phyloP scores from a whole-genome alignment of 768 basidiomycete genomes.

The Suillus fuscotomentosus region DNA sequence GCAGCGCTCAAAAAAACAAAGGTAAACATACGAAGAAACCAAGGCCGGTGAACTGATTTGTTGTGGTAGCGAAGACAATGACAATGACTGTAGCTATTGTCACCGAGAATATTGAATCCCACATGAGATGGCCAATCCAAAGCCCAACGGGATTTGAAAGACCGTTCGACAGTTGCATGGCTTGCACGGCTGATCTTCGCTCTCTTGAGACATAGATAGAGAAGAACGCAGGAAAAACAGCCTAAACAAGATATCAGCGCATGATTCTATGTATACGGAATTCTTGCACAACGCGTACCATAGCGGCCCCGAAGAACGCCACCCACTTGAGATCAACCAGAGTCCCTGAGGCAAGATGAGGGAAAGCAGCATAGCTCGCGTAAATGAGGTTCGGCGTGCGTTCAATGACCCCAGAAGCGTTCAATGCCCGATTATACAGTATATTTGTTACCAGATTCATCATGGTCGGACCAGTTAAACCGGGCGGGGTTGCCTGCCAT shows the following conservation, averaged over 20 bases:
- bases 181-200: slow-evolving; percentile 65
- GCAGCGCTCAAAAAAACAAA: neutral
- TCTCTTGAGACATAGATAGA: slow-evolving; percentile 76
- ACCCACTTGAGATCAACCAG: slow-evolving; percentile 70
- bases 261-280: neutral
- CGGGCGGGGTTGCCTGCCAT: slow-evolving; percentile 68
- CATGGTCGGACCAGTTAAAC: slow-evolving; percentile 55
- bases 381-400: slow-evolving; percentile 50
- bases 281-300: slow-evolving; percentile 43
- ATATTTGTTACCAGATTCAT: slow-evolving; percentile 70
- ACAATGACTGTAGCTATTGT: slow-evolving; percentile 63
- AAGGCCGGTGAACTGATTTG: slow-evolving; percentile 66
- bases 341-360: slow-evolving; percentile 52
- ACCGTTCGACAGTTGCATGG: slow-evolving; percentile 82
- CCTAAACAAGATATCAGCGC: slow-evolving; percentile 32
- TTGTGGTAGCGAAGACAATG: slow-evolving; percentile 55
- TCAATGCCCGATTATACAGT: slow-evolving; percentile 61
- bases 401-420: slow-evolving; percentile 40
- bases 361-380: slow-evolving; percentile 58
- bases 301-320: slow-evolving; percentile 68
- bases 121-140: slow-evolving; percentile 78
- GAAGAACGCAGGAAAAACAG: slow-evolving; percentile 81
- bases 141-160: slow-evolving; percentile 65
- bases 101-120: slow-evolving; percentile 61
- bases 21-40: slow-evolving; percentile 54